Evolutionary conservation across 257 asterid species (phyloP).

Genomic region (Solanum pinnatisectum): DNA sequence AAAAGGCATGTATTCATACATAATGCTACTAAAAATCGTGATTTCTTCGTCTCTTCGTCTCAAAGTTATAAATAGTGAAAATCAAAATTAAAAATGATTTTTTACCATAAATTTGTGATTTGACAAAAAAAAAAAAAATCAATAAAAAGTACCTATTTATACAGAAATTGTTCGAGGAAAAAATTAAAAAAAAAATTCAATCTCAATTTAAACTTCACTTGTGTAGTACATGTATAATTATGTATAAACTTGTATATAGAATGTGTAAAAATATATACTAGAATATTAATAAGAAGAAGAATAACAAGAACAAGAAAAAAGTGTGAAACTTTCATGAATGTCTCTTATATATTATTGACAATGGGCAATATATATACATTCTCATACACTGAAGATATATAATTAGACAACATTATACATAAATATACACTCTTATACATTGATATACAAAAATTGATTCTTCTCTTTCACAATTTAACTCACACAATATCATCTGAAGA

Average conservation of each 20-base stretch:
- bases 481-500: background rate
- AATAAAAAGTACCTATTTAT: background rate
- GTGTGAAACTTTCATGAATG: background rate
- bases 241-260: background rate
- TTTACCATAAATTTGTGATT: too few relatives aligned
- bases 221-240: background rate
- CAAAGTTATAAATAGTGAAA: too few relatives aligned
- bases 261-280: background rate
- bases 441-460: background rate
- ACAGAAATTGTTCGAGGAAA: background rate
- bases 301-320: too few relatives aligned
- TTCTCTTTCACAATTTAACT: too few relatives aligned
- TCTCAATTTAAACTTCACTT: background rate
- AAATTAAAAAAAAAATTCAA: too few relatives aligned
- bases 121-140: background rate
- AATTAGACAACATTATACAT: background rate
- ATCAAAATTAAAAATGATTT: too few relatives aligned
- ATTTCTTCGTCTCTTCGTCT: too few relatives aligned
- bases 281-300: background rate
- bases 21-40: too few relatives aligned
- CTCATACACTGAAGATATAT: background rate
- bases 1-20: too few relatives aligned
- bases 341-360: background rate
- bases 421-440: background rate
- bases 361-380: background rate